Base-by-base conservation (phyloP, 2,329 filamentous ascomycete species). In the Akanthomyces dipterigenus region DNA sequence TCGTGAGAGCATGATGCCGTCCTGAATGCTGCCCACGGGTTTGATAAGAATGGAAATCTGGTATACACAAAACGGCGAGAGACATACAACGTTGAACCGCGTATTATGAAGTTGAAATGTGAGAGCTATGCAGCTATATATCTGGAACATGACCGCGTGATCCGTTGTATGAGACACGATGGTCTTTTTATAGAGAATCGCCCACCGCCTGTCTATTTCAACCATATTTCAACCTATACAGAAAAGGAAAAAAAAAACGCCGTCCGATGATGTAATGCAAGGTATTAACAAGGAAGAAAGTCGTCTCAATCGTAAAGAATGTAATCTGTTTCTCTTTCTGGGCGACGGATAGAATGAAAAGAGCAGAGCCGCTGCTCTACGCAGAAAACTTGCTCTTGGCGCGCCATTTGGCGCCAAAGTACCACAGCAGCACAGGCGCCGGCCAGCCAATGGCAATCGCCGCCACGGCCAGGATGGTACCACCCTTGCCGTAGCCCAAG, bases 351-450 rank as follows among this genome's bases (percentile, higher is more conserved):
- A 9, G 14, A 3, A 55, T 24, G 2, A 31, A 34, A 45, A 22
- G 43, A 7, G 43, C 2, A 22, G 7, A 46, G 18, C 5, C 8
- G 12, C 6, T 3, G 14, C 6, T 12, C 54, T 40, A 67, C 12
- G 58, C 48, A 18, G 62, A 61, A 62, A 67, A 67, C 57, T 67
- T 66, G 60, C 70, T 73, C 63, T 64, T 66, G 55, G 67, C 69
- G 55, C 77, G 72, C 64, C 79, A 63, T 48, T 55, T 70, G 49
- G 72, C 71, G 2, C 79, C 80, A 63, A 75, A 81, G 26, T 70
- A 69, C 77, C 77, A 81, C 26, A 82, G 64, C 56, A 80, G 61
- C 31, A 78, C 67, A 2, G 79, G 78, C 6, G 74, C 73, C 1
- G 78, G 77, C 70, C 71, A 76, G 8, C 68, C 73, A 43, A 75